Percentiles rank a stretch among this genome's conserved stretches.
These are phyloP conservation scores for Orbilia ellipsospora DNA, from an alignment of 2,329 filamentous ascomycete genomes.

Conservation along the genomic window DNA sequence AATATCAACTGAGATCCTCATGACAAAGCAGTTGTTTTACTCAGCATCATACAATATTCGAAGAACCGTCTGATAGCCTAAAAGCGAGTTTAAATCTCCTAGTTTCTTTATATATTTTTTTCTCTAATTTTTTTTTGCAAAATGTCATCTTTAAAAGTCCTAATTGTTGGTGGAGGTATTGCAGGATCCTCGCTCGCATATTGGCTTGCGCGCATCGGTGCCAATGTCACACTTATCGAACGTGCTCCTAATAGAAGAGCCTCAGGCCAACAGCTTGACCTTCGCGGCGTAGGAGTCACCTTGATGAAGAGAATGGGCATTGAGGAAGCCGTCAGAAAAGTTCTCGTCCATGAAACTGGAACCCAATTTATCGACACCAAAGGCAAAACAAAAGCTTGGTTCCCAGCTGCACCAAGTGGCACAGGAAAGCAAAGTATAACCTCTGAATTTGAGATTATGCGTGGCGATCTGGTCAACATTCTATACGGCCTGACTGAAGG, in stretches of 20 bases:
- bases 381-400: constrained; percentile 63
- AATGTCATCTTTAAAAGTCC: constrained; percentile 64
- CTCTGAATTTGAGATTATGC: constrained; percentile 71
- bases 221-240: constrained; percentile 65
- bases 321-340: constrained; percentile 61
- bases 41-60: no score
- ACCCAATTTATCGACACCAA: constrained; percentile 64
- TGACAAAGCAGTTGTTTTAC: no score
- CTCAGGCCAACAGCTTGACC: constrained; percentile 65
- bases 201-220: constrained; percentile 63
- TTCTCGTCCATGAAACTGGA: constrained; percentile 66
- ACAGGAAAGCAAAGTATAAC: constrained; percentile 65
- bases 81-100: no score
- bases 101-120: no score
- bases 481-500: constrained; percentile 63
- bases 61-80: no score
- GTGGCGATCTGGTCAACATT: constrained; percentile 68
- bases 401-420: constrained; percentile 63
- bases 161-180: constrained; percentile 67
- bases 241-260: constrained; percentile 62
- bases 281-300: constrained; percentile 64
- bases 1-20: no score
- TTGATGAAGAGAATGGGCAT: constrained; percentile 64
- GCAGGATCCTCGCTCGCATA: constrained; percentile 65
- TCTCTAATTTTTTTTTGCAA: background rate